phyloP scores from a whole-genome alignment of 1,139 yeast species.

The Protomyces macrosporus region DNA sequence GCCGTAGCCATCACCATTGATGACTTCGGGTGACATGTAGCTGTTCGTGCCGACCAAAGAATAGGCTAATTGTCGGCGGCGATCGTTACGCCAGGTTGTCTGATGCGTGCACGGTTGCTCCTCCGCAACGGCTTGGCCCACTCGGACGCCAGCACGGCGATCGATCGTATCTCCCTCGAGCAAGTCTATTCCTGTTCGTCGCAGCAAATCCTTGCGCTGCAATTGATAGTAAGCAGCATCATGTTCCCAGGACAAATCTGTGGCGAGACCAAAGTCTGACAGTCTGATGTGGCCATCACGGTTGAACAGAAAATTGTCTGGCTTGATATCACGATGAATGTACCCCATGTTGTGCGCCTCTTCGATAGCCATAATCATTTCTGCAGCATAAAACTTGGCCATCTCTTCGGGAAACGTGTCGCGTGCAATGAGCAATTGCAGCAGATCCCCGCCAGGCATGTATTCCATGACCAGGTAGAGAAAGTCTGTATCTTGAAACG shows the following conservation, averaged over 20 bases:
- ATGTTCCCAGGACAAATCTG: conserved; percentile 70
- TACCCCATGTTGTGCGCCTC: conserved; percentile 77
- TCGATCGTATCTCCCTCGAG: conserved; percentile 25
- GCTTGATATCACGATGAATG: conserved; percentile 74
- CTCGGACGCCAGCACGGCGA: conserved; percentile 10
- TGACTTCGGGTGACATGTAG: conserved; percentile 91
- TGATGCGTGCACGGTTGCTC: conserved; percentile 10
- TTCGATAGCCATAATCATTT: conserved; percentile 79
- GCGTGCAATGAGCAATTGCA: conserved; percentile 71
- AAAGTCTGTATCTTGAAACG: conserved; percentile 48
- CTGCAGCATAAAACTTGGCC: conserved; percentile 73
- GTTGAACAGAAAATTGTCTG: conserved; percentile 72
- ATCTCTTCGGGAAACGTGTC: conserved; percentile 78
- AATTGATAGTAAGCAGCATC: conserved; percentile 23
- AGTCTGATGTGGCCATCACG: conserved; percentile 75
- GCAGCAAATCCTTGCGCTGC: conserved; percentile 21
- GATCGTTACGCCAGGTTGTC: conserved; percentile 19
- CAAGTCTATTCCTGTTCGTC: conserved; percentile 25
- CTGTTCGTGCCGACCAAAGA: conserved; percentile 94
- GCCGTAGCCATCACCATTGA: conserved; percentile 74
- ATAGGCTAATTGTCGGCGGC: conserved; percentile 37
- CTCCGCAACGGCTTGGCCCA: background rate
- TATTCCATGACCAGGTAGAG: conserved; percentile 91
- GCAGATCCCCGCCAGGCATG: conserved; percentile 91
- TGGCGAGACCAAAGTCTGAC: conserved; percentile 68